Evolutionary conservation across 192 early-diverging fungal species (phyloP), one percentile per base, ranked within the genome.

Genomic region (Umbelopsis ramanniana): DNA sequence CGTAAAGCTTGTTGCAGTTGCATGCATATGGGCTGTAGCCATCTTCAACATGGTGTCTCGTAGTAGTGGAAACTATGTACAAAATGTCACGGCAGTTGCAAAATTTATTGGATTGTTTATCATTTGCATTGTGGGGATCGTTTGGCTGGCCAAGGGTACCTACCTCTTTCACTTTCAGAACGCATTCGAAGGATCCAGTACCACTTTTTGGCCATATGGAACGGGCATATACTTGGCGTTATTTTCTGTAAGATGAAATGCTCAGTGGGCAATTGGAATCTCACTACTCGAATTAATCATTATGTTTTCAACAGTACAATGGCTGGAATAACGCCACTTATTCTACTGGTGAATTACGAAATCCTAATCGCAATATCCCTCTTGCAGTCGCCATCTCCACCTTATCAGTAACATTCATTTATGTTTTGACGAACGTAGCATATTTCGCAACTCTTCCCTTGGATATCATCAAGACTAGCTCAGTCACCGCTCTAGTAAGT

Each of bases 311-410:
- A 15, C 71, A 82, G 80, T 82, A 73, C 73, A 82, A 79, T 33
- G 78, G 77, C 3, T 81, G 88, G 81, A 67, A 84, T 79, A 72
- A 81, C 77, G 76, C 76, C 40, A 81, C 76, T 24, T 70, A 77
- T 8, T 75, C 75, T 15, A 70, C 76, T 11, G 79, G 79, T 19
- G 79, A 81, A 46, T 57, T 81, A 6, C 69, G 73, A 3, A 63
- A 81, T n/a, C 79, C 79, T 8, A 70, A 72, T 5, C 50, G 70
- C 29, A 81, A 81, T 35, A 69, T 81, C 33, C 76, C 76, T 21
- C 70, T 72, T 6, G 79, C 79, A 0, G 75, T 81, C 21, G 69
- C 54, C 45, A 77, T 81, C 4, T 75, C 79, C 7, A 70, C 76
- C 53, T 73, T 76, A 46, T 68, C 72, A 52, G 79, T 81, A 37